Conservation (phyloP, 495 filamentous ascomycete genomes). For the Margaritispora aquatica region DNA sequence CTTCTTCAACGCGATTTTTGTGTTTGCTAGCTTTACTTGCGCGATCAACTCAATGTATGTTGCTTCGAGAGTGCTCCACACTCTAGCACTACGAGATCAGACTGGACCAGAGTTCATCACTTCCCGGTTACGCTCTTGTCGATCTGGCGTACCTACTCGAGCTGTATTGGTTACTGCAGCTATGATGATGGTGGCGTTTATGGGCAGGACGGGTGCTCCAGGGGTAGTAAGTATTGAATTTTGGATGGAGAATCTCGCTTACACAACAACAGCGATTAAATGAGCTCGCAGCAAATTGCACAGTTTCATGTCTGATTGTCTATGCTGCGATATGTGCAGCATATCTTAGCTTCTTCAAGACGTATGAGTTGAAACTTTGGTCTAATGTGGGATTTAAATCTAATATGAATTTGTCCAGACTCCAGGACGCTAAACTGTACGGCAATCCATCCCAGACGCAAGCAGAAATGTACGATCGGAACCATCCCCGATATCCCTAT, state of each 20-base stretch:
- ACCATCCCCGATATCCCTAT: constrained; percentile 39
- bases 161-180: constrained; percentile 40
- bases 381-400: no score
- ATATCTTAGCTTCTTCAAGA: constrained; percentile 36
- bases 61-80: constrained; percentile 38
- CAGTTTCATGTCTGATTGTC: constrained; percentile 37
- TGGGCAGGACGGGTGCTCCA: constrained; percentile 33
- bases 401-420: no score
- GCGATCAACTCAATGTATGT: constrained; percentile 42
- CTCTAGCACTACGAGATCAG: constrained; percentile 36
- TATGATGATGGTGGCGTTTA: constrained; percentile 40
- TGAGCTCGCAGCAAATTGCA: constrained; percentile 40
- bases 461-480: constrained; percentile 34
- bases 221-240: constrained; percentile 25
- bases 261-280: constrained; percentile 22
- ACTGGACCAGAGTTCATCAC: constrained; percentile 35
- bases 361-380: no score
- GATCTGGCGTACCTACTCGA: constrained; percentile 42
- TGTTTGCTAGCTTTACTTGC: constrained; percentile 40
- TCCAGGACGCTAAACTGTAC: constrained; percentile 28
- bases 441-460: constrained; percentile 30
- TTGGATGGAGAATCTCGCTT: neutral
- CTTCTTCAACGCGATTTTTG: constrained; percentile 44
- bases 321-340: constrained; percentile 39
- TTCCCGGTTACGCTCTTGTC: constrained; percentile 24